These are phyloP conservation scores for Canna indica DNA, from an alignment of 176 grass and related monocot genomes.

Conservation along the genomic window DNA sequence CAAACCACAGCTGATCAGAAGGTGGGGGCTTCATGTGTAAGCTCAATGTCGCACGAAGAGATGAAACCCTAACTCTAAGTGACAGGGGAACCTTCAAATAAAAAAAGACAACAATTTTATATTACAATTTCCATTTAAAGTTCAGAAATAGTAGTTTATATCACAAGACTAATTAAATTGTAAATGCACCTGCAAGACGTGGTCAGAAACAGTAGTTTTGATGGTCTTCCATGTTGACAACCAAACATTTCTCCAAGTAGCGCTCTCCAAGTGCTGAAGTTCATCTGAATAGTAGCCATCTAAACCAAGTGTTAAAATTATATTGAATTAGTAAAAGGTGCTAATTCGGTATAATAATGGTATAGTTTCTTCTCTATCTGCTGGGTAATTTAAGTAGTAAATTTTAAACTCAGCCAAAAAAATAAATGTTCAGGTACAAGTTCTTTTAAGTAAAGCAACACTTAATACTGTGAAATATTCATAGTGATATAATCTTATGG, in stretches of 20 bases:
- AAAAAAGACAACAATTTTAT: background rate
- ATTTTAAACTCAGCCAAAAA: too few relatives aligned
- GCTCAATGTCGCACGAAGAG: background rate
- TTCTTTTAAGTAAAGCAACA: too few relatives aligned
- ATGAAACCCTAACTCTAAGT: background rate
- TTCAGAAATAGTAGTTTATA: too few relatives aligned
- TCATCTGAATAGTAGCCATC: background rate
- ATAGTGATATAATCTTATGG: too few relatives aligned
- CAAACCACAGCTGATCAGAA: conserved; percentile 8
- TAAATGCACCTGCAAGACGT: background rate
- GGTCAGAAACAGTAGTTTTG: background rate
- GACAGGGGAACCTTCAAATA: background rate
- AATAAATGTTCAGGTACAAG: too few relatives aligned
- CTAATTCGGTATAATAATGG: too few relatives aligned
- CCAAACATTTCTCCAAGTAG: background rate
- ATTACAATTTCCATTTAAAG: too few relatives aligned
- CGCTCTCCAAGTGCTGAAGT: background rate
- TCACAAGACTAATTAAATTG: background rate
- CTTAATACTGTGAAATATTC: too few relatives aligned
- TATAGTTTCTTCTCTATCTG: too few relatives aligned
- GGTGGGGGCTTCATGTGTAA: background rate
- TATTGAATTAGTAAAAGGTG: too few relatives aligned
- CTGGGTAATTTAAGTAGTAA: too few relatives aligned
- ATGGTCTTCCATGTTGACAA: background rate
- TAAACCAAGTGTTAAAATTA: background rate